Base-by-base conservation (phyloP, 2,329 filamentous ascomycete species). In the Hypomyces rosellus region DNA sequence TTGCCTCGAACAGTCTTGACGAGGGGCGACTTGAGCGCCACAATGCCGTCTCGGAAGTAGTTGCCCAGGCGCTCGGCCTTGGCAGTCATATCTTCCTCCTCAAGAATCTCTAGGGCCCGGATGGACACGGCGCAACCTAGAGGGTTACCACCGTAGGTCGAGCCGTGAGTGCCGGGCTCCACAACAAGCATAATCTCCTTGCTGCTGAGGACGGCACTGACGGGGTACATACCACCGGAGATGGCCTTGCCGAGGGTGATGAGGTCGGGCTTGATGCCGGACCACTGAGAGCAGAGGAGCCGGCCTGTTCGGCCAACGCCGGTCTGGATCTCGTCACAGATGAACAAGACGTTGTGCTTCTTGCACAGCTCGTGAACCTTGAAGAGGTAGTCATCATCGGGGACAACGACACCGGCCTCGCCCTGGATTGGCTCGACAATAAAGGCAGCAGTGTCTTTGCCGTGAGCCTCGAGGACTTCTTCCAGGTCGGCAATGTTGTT, bases 311-410 rank as follows among this genome's bases (percentile, higher is more conserved):
- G 85, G 49, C 90, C 93, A 65, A 99, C 96, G 58, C 92, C 92
- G 5, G 93, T 99, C 73, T 99, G 93, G 63, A 99, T 96, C 78
- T 99, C 93, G 68, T 99, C 93, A 69, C 89, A 95, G 69, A 99
- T 97, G 65, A 99, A 75, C 44, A 99, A 82, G 37, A 95, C 90
- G 57, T 96, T 96, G 78, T 97, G 83, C 77, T 95, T 88, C 71
- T 89, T 89, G 76, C 93, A 99, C 20, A 97, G 84, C 20, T 80
- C 86, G 50, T 89, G 81, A 42, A 91, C 88, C 63, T 85, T 82
- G 59, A 76, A 70, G 34, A 99, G 81, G 72, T 99, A 99, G 70
- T 85, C 85, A 46, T 92, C 88, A 58, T 92, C 88, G 5, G 93
- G 93, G 9, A 97, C 93, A 12, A 97, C 88, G 44, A 99, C 95